Evolutionary conservation across 257 asterid species (phyloP).

Genomic region (Avicennia marina): DNA sequence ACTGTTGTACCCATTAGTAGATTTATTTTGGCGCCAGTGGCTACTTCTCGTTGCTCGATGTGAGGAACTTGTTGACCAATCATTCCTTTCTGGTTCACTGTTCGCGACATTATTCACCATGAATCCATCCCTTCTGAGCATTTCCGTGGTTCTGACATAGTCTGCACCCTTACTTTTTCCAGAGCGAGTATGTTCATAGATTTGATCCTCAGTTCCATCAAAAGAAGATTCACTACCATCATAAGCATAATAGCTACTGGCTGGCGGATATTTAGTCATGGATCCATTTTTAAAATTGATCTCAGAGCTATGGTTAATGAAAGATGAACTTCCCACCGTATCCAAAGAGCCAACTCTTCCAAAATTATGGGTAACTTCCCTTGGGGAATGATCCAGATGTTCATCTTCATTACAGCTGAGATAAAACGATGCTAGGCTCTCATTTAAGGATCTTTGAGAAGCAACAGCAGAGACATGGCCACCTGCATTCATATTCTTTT

Average conservation of each 20-base stretch:
- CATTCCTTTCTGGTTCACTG: constrained; percentile 27
- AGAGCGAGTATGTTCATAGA: constrained; percentile 22
- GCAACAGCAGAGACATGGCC: constrained; percentile 17
- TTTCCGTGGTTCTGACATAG: constrained; percentile 19
- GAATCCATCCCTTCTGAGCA: constrained; percentile 21
- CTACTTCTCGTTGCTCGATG: constrained; percentile 29
- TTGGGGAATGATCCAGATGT: constrained; percentile 23
- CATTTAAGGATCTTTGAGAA: constrained; percentile 26
- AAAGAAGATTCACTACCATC: constrained; percentile 70
- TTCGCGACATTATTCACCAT: constrained; percentile 19
- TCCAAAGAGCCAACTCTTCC: constrained; percentile 39
- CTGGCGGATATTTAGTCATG: constrained; percentile 31
- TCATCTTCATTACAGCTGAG: constrained; percentile 35
- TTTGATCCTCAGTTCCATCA: constrained; percentile 48
- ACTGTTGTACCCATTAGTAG: constrained; percentile 21
- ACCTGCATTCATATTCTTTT: constrained; percentile 9
- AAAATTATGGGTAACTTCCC: constrained; percentile 23
- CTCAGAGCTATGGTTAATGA: constrained; percentile 23
- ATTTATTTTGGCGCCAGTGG: constrained; percentile 30
- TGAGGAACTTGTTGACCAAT: constrained; percentile 26
- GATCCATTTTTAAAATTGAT: constrained; percentile 18
- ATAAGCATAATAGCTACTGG: constrained; percentile 42
- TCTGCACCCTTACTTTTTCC: constrained; percentile 31
- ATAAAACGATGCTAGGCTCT: constrained; percentile 27
- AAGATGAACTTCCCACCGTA: constrained; percentile 30